Evolutionary conservation across 495 filamentous ascomycete species (phyloP).

Genomic region (Hyaloscypha variabilis): DNA sequence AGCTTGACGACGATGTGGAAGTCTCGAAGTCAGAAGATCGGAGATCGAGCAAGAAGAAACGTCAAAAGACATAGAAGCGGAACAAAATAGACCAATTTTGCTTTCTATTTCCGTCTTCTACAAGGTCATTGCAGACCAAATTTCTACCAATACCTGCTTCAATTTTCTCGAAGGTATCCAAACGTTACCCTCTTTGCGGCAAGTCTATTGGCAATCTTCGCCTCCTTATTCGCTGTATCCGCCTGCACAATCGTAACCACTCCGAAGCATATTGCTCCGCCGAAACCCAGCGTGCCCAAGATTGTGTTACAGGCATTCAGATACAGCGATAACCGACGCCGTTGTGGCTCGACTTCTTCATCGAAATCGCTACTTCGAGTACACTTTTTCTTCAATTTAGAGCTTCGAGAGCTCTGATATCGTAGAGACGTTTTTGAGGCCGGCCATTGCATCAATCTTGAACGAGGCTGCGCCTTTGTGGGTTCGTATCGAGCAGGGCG

Average conservation of each 20-base stretch:
- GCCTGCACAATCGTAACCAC: neutral
- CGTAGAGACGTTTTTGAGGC: too few species aligned
- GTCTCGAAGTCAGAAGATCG: constrained; percentile 5
- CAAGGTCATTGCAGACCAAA: too few species aligned
- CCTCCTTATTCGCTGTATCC: neutral
- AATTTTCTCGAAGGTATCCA: too few species aligned
- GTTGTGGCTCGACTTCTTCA: neutral
- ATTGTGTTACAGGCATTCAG: neutral
- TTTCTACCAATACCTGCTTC: too few species aligned
- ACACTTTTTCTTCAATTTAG: neutral
- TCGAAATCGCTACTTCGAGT: too few species aligned
- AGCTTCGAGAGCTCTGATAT: too few species aligned
- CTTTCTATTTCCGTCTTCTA: too few species aligned
- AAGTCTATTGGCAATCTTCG: neutral
- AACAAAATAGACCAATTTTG: neutral
- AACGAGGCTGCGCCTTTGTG: too few species aligned
- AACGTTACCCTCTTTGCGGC: too few species aligned
- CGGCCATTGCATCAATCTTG: too few species aligned
- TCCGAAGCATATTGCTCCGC: neutral
- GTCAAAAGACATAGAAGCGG: constrained; percentile 28
- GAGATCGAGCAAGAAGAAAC: constrained; percentile 30
- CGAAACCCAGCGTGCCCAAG: neutral
- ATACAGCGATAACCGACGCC: neutral
- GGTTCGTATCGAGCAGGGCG: too few species aligned
- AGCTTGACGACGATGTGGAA: constrained; percentile 22